Evolutionary conservation across 768 basidiomycete genomes (phyloP).

Genomic region (Podaxis sp.): DNA sequence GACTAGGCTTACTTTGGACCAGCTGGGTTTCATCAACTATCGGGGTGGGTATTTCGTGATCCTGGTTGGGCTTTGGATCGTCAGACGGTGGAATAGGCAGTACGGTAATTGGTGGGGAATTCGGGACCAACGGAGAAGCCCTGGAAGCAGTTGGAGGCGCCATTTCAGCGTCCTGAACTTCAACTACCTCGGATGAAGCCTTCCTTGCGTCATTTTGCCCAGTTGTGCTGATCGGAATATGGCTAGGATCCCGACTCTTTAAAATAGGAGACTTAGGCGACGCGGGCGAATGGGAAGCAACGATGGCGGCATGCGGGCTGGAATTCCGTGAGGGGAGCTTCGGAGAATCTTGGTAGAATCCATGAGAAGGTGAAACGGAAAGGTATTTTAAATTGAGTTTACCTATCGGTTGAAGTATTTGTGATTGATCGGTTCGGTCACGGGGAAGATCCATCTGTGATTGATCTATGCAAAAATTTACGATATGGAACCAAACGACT

Average conservation of each 20-base stretch:
- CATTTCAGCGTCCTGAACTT: constrained; percentile 1
- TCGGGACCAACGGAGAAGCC: background rate
- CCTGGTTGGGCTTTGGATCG: background rate
- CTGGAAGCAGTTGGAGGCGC: background rate
- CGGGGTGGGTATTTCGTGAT: background rate
- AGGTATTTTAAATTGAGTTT: background rate
- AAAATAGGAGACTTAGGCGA: background rate
- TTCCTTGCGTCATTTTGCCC: background rate
- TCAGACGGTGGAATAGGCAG: background rate
- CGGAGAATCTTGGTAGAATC: background rate
- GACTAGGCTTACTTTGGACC: background rate
- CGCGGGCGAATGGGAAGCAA: background rate
- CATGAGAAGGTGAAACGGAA: background rate
- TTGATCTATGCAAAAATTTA: constrained; percentile 8
- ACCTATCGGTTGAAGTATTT: background rate
- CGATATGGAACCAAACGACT: constrained; percentile 2
- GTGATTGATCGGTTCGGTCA: background rate
- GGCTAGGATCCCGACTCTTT: background rate
- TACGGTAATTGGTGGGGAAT: background rate
- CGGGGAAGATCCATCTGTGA: constrained; percentile 2
- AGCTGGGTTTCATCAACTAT: background rate
- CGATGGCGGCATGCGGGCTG: background rate
- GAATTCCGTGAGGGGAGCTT: background rate
- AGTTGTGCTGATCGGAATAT: background rate
- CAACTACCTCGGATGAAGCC: background rate